Conservation (phyloP, 768 basidiomycete genomes). For the Pleurotus djamor region DNA sequence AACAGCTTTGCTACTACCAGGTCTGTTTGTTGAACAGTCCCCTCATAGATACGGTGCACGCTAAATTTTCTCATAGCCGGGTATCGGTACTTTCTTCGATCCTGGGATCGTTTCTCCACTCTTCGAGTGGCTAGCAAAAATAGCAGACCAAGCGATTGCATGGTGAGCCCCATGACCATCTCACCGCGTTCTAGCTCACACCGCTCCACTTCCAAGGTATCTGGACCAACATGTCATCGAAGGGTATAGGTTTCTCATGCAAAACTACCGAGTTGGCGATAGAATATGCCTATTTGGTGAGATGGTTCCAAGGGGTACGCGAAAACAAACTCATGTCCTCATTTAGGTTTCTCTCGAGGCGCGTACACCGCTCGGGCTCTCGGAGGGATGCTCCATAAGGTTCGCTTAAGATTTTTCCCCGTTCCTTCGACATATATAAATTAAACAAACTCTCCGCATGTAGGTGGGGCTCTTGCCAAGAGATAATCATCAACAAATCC, state of each 20-base stretch:
- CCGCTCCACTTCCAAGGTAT: constrained; percentile 42
- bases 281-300: constrained; percentile 73
- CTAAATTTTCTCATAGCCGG: constrained; percentile 41
- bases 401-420: constrained; percentile 15
- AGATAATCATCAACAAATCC: constrained; percentile 67
- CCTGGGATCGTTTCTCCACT: constrained; percentile 68
- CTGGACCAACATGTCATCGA: constrained; percentile 69
- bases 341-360: constrained; percentile 72
- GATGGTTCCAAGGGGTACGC: not conserved
- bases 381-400: constrained; percentile 75
- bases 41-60: not conserved
- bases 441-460: not conserved
- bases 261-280: constrained; percentile 71
- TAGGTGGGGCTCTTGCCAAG: constrained; percentile 71
- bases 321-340: not conserved
- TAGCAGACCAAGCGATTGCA: constrained; percentile 68
- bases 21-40: constrained; percentile 23
- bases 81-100: constrained; percentile 49
- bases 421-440: not conserved
- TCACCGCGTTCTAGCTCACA: not conserved
- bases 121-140: constrained; percentile 54
- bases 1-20: constrained; percentile 73
- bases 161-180: constrained; percentile 43
- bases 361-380: constrained; percentile 69
- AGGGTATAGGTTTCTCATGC: constrained; percentile 79